Percentiles rank a stretch among this genome's conserved stretches.
phyloP scores from a whole-genome alignment of 73 alveolate genomes.

The Durusdinium trenchii region DNA sequence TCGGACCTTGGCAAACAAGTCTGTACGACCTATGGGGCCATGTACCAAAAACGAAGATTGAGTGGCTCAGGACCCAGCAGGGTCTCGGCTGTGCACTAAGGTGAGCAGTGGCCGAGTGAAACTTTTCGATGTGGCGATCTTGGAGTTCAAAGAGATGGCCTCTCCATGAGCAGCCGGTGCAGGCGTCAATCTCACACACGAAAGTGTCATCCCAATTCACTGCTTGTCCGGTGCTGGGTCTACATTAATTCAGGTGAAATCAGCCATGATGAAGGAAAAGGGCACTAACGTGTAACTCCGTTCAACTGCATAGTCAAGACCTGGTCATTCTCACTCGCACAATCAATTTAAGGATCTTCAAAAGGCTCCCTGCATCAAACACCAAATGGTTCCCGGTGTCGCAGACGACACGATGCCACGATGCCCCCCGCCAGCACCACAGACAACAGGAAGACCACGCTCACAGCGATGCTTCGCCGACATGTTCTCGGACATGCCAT shows the following conservation, averaged over 20 bases:
- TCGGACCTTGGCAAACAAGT: background rate
- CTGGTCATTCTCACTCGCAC: background rate
- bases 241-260: no score
- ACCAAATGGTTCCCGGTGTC: no score
- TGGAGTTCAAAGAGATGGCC: background rate
- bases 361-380: background rate
- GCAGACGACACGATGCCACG: background rate
- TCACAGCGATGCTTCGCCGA: background rate
- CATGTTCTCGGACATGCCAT: slow-evolving; percentile 32
- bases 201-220: no score
- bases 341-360: background rate
- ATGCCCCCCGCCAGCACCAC: background rate
- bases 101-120: background rate
- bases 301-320: background rate
- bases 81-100: background rate
- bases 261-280: no score
- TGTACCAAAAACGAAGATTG: no score
- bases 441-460: background rate
- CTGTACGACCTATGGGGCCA: no score
- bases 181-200: no score
- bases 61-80: no score
- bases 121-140: background rate
- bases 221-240: no score
- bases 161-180: no score
- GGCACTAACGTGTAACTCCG: no score